Base-by-base conservation (phyloP, 306 rosid species). In the Fragaria iinumae region DNA sequence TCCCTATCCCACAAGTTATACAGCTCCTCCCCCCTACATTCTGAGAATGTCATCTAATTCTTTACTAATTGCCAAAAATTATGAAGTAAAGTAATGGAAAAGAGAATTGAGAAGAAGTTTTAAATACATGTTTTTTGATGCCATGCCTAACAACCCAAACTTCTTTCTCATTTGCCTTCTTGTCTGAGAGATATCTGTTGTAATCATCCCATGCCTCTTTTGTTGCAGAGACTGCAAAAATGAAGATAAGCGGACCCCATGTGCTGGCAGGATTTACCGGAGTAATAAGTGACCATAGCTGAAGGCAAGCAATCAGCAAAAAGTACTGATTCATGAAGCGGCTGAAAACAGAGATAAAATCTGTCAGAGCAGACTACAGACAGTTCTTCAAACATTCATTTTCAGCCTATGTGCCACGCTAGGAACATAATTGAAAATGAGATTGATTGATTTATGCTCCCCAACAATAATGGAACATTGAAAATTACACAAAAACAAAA, bases 161-260 rank as follows among this genome's bases (percentile, higher is more conserved):
- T 88, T 88, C 91, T 91, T 95, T 92, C 86, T 87, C 91, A 81
- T 95, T 95, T 57, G 97, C 99, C 86, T 95, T 95, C 85, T 86
- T 95, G 86, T 95, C 99, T 74, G 97, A 92, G 62, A 92, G 94
- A 86, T 90, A 89, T 87, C 99, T 83, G 74, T 92, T 87, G 85
- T 95, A 95, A 83, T 95, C 99, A 86, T 95, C 99, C 99, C 99
- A 95, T 0, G 92, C 97, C 96, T 95, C 99, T 88, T 95, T 95
- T 55, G 97, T 84, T 7, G 99, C 97, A 72, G 99, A 95, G 76
- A 95, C 97, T 23, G 99, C 96, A 81, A 95, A 95, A 81, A 95
- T 95, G 86, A 95, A 95, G 57, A 95, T 88, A 84, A 95, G 99
- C 13, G 99, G 99, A 80, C 99, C 99, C 99, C 99, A 95, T 50